These are phyloP conservation scores for Mycena olivaceomarginata DNA, from an alignment of 768 basidiomycete species.

Conservation along the genomic window DNA sequence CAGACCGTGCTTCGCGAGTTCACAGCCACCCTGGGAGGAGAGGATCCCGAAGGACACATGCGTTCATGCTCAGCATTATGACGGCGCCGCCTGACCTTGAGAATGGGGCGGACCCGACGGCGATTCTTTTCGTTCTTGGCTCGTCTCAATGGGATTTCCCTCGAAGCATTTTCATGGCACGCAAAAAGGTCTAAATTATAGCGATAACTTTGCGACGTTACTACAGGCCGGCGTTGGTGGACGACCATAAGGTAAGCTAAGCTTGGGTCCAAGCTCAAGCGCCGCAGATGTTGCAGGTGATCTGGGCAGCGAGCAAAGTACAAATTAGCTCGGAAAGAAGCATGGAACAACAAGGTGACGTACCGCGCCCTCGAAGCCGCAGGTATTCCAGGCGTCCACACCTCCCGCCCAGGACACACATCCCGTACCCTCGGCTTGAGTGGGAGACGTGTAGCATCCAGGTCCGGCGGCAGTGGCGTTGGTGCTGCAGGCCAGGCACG, in stretches of 20 bases:
- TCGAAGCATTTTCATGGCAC: too few relatives aligned
- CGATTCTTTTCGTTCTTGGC: too few relatives aligned
- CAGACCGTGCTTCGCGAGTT: too few relatives aligned
- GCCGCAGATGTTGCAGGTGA: not conserved
- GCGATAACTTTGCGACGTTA: not conserved
- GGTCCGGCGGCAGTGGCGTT: not conserved
- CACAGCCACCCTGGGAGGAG: conserved; percentile 46
- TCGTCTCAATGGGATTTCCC: too few relatives aligned
- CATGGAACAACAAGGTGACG: not conserved
- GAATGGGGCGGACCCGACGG: too few relatives aligned
- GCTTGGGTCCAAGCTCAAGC: not conserved
- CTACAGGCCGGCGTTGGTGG: not conserved
- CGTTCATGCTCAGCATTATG: conserved; percentile 61
- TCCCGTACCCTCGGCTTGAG: conserved; percentile 15
- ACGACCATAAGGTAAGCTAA: not conserved
- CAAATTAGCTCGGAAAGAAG: not conserved
- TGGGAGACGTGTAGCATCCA: conserved; percentile 30
- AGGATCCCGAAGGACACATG: conserved; percentile 68
- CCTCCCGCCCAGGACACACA: conserved; percentile 19
- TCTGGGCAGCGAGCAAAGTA: not conserved
- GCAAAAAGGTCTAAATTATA: not conserved
- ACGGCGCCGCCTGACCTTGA: conserved; percentile 45
- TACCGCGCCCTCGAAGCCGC: conserved; percentile 34
- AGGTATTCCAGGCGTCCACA: conserved; percentile 14
- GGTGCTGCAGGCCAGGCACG: conserved; percentile 20